Evolutionary conservation across 495 filamentous ascomycete species (phyloP), one percentile per base, ranked within the genome.

Genomic region (Letharia lupina): DNA sequence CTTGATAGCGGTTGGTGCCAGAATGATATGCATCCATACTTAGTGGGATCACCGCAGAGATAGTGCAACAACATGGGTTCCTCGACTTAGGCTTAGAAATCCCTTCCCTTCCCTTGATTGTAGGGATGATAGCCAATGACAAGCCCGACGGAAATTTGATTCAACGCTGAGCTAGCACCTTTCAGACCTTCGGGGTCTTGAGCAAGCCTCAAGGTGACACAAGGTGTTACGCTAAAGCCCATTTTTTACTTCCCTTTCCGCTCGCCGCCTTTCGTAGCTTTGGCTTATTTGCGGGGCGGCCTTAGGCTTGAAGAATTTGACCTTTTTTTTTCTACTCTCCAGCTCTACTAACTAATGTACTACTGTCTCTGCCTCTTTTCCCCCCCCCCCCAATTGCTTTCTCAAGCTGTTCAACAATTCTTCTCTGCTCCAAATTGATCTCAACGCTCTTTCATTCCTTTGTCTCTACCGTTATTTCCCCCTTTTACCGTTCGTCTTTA

Each of bases 21-120:
- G 41, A 59, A 65, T 65, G 63, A 50, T 60, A 65, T 65, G 63
- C 63, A 65, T 65, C 58, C 54, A 8, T 39, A 39, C 8, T 31
- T 65, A 65, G 63, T 57, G 54, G 31, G 54, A 57, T 57, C 54
- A 35, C 16, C 18, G 54, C 16, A 33, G 54, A 57, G 50, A 54
- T 54, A 54, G 28, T 54, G 48, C 7, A 2, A 5, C 31, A 57
- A 31, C 52, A 56, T 56, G 5, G 50, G 54, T 37, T 37, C 54
- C 54, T 57, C 23, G 54, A 28, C 54, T 57, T 57, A 37, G 23
- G 23, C 23, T 28, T 28, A 28, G 23, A 28, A 28, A 28, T 28
- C 31, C 31, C 7, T 57, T 7, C 11, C 8, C n/a, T 57, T 15
- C 33, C 28, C 28, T 28, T 37, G 54, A 57, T 57, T 18, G 28